Conservation (phyloP, 352 stramenopile species). For the Globisporangium irregulare region DNA sequence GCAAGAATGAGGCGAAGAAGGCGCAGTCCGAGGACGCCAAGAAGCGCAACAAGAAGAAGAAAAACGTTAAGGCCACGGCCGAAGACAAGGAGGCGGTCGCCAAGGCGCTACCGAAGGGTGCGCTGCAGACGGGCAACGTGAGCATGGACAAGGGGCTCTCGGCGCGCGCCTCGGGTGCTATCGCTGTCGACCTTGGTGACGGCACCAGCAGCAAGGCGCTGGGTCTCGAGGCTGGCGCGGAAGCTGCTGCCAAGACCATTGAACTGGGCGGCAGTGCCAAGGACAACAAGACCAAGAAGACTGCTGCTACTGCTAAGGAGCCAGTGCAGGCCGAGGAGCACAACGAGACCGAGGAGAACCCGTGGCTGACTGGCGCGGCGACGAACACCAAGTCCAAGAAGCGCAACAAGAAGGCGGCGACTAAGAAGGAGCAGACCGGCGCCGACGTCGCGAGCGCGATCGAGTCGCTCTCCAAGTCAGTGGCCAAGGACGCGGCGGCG, state of each 20-base stretch:
- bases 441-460: conserved; percentile 53
- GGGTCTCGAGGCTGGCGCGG: conserved; percentile 26
- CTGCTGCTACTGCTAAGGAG: neutral
- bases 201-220: conserved; percentile 16
- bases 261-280: conserved; percentile 31
- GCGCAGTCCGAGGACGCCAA: conserved; percentile 21
- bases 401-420: conserved; percentile 57
- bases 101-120: conserved; percentile 45
- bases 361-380: conserved; percentile 49
- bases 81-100: conserved; percentile 52
- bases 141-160: conserved; percentile 74
- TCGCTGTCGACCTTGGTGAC: conserved; percentile 75
- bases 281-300: conserved; percentile 13
- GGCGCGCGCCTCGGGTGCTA: conserved; percentile 53
- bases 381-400: conserved; percentile 54
- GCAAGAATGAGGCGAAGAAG: conserved; percentile 24
- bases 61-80: conserved; percentile 43
- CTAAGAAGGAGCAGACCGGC: conserved; percentile 28
- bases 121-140: conserved; percentile 56
- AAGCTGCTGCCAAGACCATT: conserved; percentile 22
- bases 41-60: conserved; percentile 37
- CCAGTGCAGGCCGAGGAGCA: conserved; percentile 14
- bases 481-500: conserved; percentile 24
- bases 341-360: conserved; percentile 52
- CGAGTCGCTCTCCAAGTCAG: conserved; percentile 55